phyloP scores from a whole-genome alignment of 495 filamentous ascomycete genomes.

The Penicillium simplicissimum region DNA sequence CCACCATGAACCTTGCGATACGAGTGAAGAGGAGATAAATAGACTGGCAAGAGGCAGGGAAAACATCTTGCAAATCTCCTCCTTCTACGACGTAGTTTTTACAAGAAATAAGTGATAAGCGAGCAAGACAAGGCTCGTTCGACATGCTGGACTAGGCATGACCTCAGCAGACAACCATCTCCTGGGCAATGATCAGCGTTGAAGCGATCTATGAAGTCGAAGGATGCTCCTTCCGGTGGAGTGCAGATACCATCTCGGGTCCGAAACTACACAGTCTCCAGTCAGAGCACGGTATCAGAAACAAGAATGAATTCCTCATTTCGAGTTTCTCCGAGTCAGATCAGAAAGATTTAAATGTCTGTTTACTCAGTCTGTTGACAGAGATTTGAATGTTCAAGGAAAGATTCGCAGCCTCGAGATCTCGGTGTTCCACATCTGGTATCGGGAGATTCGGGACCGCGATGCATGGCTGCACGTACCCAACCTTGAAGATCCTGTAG shows the following conservation, averaged over 20 bases:
- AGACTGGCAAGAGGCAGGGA: background rate
- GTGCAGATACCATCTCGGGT: constrained; percentile 17
- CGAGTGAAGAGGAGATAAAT: background rate
- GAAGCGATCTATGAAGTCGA: constrained; percentile 12
- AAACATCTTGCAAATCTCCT: too few relatives aligned
- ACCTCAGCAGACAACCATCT: constrained; percentile 1
- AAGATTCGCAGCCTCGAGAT: background rate
- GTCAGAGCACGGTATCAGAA: background rate
- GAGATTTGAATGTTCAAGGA: background rate
- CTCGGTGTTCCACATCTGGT: constrained; percentile 1
- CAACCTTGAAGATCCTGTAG: background rate
- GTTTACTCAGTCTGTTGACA: background rate
- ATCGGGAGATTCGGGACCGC: background rate
- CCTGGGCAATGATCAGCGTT: constrained; percentile 14
- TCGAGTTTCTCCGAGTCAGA: background rate
- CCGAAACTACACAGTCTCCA: constrained; percentile 2
- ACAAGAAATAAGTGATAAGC: background rate
- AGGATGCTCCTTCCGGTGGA: constrained; percentile 11
- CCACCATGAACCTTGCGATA: background rate
- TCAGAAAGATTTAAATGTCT: background rate
- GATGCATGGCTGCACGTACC: background rate
- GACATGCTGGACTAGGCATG: background rate
- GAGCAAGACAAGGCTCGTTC: background rate
- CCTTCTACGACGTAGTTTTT: background rate
- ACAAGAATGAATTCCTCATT: background rate